phyloP scores from a whole-genome alignment of 176 grass and related monocot species.

The Oryza meridionalis region DNA sequence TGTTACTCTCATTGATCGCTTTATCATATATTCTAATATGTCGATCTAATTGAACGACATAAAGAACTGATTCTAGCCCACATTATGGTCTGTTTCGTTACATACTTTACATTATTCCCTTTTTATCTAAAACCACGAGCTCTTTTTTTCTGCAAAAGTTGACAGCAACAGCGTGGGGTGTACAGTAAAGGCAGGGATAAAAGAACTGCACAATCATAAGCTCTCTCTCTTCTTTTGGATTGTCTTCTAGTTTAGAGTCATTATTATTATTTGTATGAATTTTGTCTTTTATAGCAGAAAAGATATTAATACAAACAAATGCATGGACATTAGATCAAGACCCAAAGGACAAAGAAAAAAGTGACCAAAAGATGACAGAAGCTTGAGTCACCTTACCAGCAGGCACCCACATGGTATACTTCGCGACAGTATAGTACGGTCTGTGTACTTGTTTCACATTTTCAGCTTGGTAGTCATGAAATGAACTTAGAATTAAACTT shows the following conservation, averaged over 20 bases:
- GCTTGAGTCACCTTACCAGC: neutral
- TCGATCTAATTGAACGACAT: neutral
- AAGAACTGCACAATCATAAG: neutral
- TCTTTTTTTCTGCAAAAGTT: neutral
- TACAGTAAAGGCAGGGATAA: neutral
- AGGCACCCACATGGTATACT: neutral
- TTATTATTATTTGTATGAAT: neutral
- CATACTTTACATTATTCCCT: conserved; percentile 25
- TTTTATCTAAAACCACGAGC: conserved; percentile 19
- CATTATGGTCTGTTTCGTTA: neutral
- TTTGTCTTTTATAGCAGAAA: neutral
- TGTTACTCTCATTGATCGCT: neutral
- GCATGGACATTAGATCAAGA: no score
- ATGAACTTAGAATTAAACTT: neutral
- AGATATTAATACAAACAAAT: neutral
- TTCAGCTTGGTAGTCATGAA: neutral
- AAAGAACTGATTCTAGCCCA: conserved; percentile 30
- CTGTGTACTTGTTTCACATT: neutral
- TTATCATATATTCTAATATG: neutral
- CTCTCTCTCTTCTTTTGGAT: neutral
- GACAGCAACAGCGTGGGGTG: neutral
- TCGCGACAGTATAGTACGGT: no score
- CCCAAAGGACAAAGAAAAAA: no score
- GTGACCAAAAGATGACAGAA: no score
- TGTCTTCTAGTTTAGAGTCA: neutral